Base-by-base conservation (phyloP, 2,329 filamentous ascomycete genomes). In the Fusarium sp. region DNA sequence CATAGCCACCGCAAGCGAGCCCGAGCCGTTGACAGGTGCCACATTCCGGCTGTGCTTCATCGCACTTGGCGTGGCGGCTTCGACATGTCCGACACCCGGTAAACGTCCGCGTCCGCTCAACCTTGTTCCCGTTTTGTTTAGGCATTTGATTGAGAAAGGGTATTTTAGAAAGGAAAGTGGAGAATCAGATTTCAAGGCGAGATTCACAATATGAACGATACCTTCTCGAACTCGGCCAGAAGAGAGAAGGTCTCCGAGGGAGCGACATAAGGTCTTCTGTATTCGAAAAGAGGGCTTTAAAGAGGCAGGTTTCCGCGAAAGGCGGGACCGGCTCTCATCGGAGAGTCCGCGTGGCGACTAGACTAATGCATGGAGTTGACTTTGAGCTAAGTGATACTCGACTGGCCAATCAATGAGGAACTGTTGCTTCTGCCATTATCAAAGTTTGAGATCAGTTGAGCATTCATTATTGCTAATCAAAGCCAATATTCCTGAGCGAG, bases 11-110 rank as follows among this genome's bases (percentile, higher is more conserved):
- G 48, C 79, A 81, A 0, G 44, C 24, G 1, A 80, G 51, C 1
- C 74, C 74, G 13, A 75, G 66, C 12, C 73, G 69, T 24, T 58
- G 57, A 53, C 79, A 81, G 35, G 73, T 74, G 3, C 67, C 65
- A 61, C 79, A 81, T 26, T 66, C 67, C 3, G 79, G 79, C 7
- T 73, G 74, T 6, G 71, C 68, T 57, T 81, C 77, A 51, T 81
- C 79, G 59, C 79, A 81, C 68, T 81, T 81, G 32, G 76, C 70
- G 63, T 80, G 79, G 15, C 79, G 75, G 48, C 65, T 73, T 15
- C 74, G 67, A 58, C 74, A 76, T 11, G 73, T 75, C 12, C 72
- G 70, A 26, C 74, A 76, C 24, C 74, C 73, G 5, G 74, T 76
- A 36, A 76, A 76, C 1, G 73, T 76, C 7, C 68, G 67, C 24